phyloP scores from a whole-genome alignment of 169 alveolate species.

The Plasmodium malariae region DNA sequence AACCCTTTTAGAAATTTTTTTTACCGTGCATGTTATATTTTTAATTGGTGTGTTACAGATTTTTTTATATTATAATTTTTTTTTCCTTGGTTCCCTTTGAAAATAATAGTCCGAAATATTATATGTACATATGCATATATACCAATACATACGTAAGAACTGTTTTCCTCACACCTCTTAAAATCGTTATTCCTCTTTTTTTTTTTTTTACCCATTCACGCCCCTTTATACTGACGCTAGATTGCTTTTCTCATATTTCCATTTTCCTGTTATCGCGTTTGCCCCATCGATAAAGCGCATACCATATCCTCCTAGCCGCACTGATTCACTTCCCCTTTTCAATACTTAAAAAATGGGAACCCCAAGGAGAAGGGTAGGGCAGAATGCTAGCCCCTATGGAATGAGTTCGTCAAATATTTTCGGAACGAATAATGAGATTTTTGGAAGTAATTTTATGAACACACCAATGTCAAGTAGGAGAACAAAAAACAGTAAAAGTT shows the following conservation, averaged over 20 bases:
- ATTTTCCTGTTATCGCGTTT: not conserved
- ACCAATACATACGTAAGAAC: too few relatives aligned
- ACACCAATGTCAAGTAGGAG: slow-evolving; percentile 75
- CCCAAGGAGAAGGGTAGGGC: slow-evolving; percentile 63
- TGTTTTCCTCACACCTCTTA: too few relatives aligned
- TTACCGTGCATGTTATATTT: too few relatives aligned
- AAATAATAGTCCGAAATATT: too few relatives aligned
- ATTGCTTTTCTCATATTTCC: not conserved
- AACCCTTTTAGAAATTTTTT: too few relatives aligned
- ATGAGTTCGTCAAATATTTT: slow-evolving; percentile 60
- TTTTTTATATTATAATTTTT: too few relatives aligned
- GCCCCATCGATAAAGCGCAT: too few relatives aligned
- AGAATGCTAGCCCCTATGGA: slow-evolving; percentile 46
- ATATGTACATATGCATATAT: too few relatives aligned
- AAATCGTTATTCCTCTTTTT: too few relatives aligned
- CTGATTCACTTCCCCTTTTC: not conserved
- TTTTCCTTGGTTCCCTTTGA: too few relatives aligned
- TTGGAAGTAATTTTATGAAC: slow-evolving; percentile 69
- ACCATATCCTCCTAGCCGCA: not conserved
- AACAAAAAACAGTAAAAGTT: slow-evolving; percentile 60
- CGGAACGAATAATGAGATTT: slow-evolving; percentile 48
- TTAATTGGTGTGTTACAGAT: too few relatives aligned
- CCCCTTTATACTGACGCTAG: not conserved
- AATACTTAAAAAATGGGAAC: slow-evolving; percentile 44
- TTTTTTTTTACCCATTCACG: too few relatives aligned